Evolutionary conservation across 2,329 filamentous ascomycete species (phyloP), one percentile per base, ranked within the genome.

Genomic region (Coleophoma cylindrospora): DNA sequence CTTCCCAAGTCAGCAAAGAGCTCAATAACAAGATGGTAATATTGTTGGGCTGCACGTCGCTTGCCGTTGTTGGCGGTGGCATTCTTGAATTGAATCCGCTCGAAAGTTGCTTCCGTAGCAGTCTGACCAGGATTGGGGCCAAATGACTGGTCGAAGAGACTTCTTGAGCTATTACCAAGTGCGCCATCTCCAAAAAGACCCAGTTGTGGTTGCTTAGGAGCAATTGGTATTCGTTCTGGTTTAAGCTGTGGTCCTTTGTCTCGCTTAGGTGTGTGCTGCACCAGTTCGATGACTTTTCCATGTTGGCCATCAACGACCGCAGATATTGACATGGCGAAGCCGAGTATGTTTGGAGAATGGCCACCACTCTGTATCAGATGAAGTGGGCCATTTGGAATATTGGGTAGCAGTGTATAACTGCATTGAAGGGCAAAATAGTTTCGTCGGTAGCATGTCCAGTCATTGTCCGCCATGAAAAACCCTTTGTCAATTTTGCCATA

Each of bases 51-150:
- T 2, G 85, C 84, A 44, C 85, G 74, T 56, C 86, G 74, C 64
- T 88, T 88, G 45, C 85, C 85, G 55, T 89, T 89, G 66, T 89
- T 89, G 22, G 84, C 84, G 0, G 85, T 89, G 1, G 86, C 85
- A 50, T 82, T 84, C 58, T 88, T 86, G 71, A 89, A 89, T 58
- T 89, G 85, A 36, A 89, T 86, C 3, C 86, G 79, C 61, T 89
- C 85, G 62, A 88, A 89, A 0, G 62, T 66, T n/a, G 60, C 59
- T 53, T 67, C 64, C 1, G 53, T 59, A 3, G 57, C 49, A 3
- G 63, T 62, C 38, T 60, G 58, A 37, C 54, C 61, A 27, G 50
- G 50, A 17, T 41, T 21, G 15, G 37, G 22, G 15, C 40, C 43
- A 19, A 41, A 50, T 11, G 32, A 37, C 33, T 48, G 49, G n/a